Evolutionary conservation across 164 flowering plant species (phyloP), one percentile per base, ranked within the genome.

Genomic region (Aristolochia fimbriata): DNA sequence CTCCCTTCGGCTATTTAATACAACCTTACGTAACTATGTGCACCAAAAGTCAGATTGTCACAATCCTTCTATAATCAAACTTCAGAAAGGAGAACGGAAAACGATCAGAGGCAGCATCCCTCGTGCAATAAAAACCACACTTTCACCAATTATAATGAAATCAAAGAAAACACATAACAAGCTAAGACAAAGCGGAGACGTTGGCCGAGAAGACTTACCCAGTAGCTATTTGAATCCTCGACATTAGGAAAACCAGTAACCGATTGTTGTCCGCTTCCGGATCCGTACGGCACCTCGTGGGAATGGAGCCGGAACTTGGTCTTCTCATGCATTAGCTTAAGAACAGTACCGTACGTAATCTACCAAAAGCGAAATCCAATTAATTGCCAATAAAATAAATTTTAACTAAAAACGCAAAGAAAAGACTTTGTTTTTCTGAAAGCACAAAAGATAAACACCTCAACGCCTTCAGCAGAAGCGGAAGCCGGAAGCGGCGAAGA

Each of bases 221-320:
- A 94, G 59, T 94, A 94, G 75, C 99, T 94, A 68, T 91, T 94
- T 37, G 97, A 50, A 76, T 94, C 99, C 74, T 94, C 96, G 55
- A 88, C 99, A 52, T 70, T 74, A 0, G 99, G 85, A 57, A 91
- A 94, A 30, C 95, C 88, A 61, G 99, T 94, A 25, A 94, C 97
- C 0, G 97, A 91, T 60, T 94, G 99, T 73, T 94, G 99, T 23
- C 99, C 99, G 61, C 99, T 94, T 24, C 99, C 99, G 15, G 99
- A 91, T 19, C 99, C 99, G 64, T 94, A 94, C 0, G 99, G 99
- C 56, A 94, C 96, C 51, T 94, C 99, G 48, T 94, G 99, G 0
- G 99, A 94, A 73, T 91, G 99, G 65, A 94, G 72, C 64, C 96
- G 65, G 49, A 78, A 83, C 33, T 87, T 94, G 15, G 99, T 86